These are phyloP conservation scores for Lichtheimia corymbifera DNA, from an alignment of 371 early-diverging fungal genomes.

Conservation along the genomic window DNA sequence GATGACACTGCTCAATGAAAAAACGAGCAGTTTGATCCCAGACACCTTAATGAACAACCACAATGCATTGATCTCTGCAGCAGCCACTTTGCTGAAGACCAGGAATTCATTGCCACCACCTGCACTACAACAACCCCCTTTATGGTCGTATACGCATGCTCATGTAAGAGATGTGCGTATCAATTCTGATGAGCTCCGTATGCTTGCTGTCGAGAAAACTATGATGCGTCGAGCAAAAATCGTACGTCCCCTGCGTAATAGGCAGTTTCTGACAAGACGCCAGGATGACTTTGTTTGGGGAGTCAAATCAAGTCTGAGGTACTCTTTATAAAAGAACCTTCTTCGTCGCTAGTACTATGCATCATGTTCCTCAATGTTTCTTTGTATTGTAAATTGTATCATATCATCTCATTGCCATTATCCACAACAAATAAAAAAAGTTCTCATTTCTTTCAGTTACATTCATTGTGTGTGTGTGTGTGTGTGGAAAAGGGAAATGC, in stretches of 20 bases:
- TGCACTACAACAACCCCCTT: slow-evolving; percentile 9
- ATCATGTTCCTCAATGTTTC: too few species aligned
- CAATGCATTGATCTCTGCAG: background rate
- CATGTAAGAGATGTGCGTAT: slow-evolving; percentile 13
- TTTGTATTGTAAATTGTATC: too few species aligned
- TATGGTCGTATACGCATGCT: slow-evolving; percentile 9
- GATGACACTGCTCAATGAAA: too few species aligned
- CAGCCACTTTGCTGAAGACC: background rate
- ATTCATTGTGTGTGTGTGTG: too few species aligned
- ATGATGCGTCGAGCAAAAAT: slow-evolving; percentile 15
- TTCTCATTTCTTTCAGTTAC: too few species aligned
- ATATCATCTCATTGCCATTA: too few species aligned
- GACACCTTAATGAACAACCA: background rate
- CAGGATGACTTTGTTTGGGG: slow-evolving; percentile 21
- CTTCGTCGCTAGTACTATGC: too few species aligned
- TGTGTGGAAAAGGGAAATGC: too few species aligned
- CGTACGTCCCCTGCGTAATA: slow-evolving; percentile 10
- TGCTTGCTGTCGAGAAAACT: slow-evolving; percentile 7
- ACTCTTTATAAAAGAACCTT: too few species aligned
- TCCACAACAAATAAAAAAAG: too few species aligned
- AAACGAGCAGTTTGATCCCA: background rate
- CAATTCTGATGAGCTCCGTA: slow-evolving; percentile 12
- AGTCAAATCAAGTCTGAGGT: too few species aligned
- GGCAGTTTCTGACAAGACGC: slow-evolving; percentile 3
- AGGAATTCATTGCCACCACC: background rate